Evolutionary conservation across 2,329 filamentous ascomycete species (phyloP), one percentile per base, ranked within the genome.

Genomic region (Amauroascus niger): DNA sequence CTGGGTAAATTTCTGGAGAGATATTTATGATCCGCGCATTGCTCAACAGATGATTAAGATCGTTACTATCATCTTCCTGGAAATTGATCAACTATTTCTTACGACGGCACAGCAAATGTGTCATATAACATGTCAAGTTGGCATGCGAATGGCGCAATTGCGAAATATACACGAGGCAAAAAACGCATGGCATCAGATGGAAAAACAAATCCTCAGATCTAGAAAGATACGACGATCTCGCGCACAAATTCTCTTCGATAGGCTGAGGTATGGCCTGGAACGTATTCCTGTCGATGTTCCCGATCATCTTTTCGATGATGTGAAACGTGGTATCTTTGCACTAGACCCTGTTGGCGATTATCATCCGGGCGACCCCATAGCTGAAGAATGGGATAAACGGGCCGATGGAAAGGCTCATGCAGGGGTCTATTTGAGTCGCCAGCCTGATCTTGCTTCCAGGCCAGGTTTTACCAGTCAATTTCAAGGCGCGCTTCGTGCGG

Each of bases 281-380:
- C 41, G 47, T 0, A 66, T 67, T 22, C 65, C 65, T 7, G 58
- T 67, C 7, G 60, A 60, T 18, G 62, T 67, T 9, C 55, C 54
- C 13, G 58, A 67, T 41, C 58, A 61, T 7, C 56, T 65, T 16
- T 65, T 63, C 20, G 60, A 62, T 43, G 64, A 65, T 33, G 53
- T 67, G 56, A 67, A 67, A 56, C 62, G 65, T 16, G 64, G 62
- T 1, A 55, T 67, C 6, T 67, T 67, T 47, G 62, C 60, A 4
- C 54, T 67, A 24, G 63, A 67, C 37, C 54, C 59, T 9, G 58
- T 53, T 6, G 63, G 65, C 41, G 62, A 67, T 26, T 67, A 67
- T 44, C 64, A 67, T 52, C 65, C 64, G 1, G 65, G 63, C 3
- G 64, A 66, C 24, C 49, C 57, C 1, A 54, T 55, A 40, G 62